Conservation (phyloP, 805 yeast species). For the Torulaspora maleeae region DNA sequence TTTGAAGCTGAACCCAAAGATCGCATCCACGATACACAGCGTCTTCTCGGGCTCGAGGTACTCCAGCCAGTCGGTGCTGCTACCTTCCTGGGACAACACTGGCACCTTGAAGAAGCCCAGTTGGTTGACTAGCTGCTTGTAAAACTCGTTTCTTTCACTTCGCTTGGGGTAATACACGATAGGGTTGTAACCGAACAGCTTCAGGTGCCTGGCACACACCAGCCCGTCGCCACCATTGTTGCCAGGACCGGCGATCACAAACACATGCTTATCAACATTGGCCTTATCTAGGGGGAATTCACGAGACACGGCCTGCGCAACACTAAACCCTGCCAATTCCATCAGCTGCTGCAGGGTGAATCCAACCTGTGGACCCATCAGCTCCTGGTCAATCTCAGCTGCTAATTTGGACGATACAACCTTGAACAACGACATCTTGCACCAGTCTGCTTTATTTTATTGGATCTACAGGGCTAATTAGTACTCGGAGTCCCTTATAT, state of each 20-base stretch:
- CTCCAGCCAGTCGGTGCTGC: constrained; percentile 23
- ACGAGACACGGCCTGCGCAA: constrained; percentile 76
- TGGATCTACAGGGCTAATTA: neutral
- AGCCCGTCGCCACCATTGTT: constrained; percentile 96
- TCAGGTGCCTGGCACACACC: constrained; percentile 89
- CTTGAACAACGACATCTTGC: constrained; percentile 33
- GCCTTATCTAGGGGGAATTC: constrained; percentile 49
- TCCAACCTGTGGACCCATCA: constrained; percentile 71
- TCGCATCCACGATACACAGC: constrained; percentile 64
- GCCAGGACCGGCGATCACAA: constrained; percentile 90
- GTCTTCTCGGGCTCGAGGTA: constrained; percentile 35
- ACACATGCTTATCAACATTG: constrained; percentile 41
- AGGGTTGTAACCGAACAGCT: constrained; percentile 74
- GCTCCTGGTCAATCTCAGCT: constrained; percentile 71
- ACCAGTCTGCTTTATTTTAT: neutral
- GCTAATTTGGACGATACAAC: constrained; percentile 53
- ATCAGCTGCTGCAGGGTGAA: constrained; percentile 44
- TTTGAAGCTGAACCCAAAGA: constrained; percentile 90
- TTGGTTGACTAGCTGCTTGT: constrained; percentile 59
- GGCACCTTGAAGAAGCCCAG: constrained; percentile 59
- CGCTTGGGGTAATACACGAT: constrained; percentile 73
- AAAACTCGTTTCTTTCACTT: constrained; percentile 51
- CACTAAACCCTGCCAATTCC: constrained; percentile 95
- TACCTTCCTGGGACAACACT: constrained; percentile 42
- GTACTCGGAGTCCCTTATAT: constrained; percentile 3